Evolutionary conservation across 2,329 filamentous ascomycete genomes (phyloP).

Genomic region (Calonectria montana): DNA sequence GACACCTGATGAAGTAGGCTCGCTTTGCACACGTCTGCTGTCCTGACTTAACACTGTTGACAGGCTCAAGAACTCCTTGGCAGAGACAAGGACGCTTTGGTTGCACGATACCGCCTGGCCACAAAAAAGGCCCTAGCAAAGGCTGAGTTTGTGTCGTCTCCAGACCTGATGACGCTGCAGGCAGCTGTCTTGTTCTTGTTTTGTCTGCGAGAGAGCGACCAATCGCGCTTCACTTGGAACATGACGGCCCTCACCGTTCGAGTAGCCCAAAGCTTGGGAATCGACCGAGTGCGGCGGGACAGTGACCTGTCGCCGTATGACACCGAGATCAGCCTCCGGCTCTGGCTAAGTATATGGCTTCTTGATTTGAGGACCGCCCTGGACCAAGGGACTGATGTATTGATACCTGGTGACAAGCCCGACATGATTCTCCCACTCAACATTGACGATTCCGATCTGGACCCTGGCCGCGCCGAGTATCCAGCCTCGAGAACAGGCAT

Average conservation of each 20-base stretch:
- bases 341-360: constrained; percentile 24
- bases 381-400: constrained; percentile 11
- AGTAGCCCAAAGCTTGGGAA: constrained; percentile 18
- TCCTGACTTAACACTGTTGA: not conserved
- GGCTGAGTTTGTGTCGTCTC: constrained; percentile 23
- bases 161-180: constrained; percentile 19
- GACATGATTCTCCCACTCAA: constrained; percentile 13
- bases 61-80: constrained; percentile 20
- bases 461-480: not conserved
- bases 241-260: constrained; percentile 23
- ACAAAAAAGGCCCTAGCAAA: constrained; percentile 18
- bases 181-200: constrained; percentile 18
- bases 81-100: constrained; percentile 18
- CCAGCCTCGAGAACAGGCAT: constrained; percentile 18
- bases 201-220: constrained; percentile 9
- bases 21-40: not conserved
- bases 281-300: constrained; percentile 5
- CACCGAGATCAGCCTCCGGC: constrained; percentile 19
- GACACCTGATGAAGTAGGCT: constrained; percentile 16
- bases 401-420: not conserved
- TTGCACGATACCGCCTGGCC: constrained; percentile 13
- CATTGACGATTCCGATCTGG: constrained; percentile 23
- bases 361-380: constrained; percentile 21
- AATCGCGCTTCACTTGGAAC: constrained; percentile 13
- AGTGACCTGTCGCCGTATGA: not conserved